phyloP scores from a whole-genome alignment of 1,284 basidiomycete genomes.

The Neolentinus lepideus region DNA sequence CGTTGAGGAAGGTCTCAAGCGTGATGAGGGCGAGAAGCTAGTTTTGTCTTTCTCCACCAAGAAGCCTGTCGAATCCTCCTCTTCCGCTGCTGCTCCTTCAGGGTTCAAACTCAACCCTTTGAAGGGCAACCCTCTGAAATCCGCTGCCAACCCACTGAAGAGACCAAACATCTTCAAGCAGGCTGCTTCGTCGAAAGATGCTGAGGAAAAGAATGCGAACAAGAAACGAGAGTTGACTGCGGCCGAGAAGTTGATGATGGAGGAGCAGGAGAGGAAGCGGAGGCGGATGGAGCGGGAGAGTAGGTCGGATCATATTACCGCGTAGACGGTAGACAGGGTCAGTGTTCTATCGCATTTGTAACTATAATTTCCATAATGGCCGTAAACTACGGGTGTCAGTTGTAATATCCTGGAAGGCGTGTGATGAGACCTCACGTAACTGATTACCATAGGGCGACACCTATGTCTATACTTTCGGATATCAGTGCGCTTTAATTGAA shows the following conservation, averaged over 20 bases:
- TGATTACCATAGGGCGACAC: not conserved
- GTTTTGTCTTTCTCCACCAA: slow-evolving; percentile 64
- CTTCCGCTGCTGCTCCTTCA: slow-evolving; percentile 20
- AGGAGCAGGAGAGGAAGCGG: slow-evolving; percentile 1
- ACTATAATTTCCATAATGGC: no score
- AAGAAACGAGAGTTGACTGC: slow-evolving; percentile 14
- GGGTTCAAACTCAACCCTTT: slow-evolving; percentile 60
- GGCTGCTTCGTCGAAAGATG: slow-evolving; percentile 17
- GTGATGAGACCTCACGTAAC: not conserved
- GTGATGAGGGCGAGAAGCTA: slow-evolving; percentile 64
- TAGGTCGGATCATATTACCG: not conserved
- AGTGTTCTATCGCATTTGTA: not conserved
- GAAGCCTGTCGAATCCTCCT: slow-evolving; percentile 25
- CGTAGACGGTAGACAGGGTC: not conserved
- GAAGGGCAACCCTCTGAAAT: slow-evolving; percentile 45
- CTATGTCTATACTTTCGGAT: no score
- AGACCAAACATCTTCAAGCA: slow-evolving; percentile 73
- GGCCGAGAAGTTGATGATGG: slow-evolving; percentile 3
- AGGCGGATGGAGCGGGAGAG: slow-evolving; percentile 1
- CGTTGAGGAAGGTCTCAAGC: slow-evolving; percentile 12
- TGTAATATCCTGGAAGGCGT: not conserved
- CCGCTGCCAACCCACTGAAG: slow-evolving; percentile 43
- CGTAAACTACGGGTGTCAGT: not conserved
- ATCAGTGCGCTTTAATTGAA: no score
- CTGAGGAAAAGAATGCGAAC: slow-evolving; percentile 18